phyloP scores from a whole-genome alignment of 768 basidiomycete species.

The Gymnopilus dilepis region DNA sequence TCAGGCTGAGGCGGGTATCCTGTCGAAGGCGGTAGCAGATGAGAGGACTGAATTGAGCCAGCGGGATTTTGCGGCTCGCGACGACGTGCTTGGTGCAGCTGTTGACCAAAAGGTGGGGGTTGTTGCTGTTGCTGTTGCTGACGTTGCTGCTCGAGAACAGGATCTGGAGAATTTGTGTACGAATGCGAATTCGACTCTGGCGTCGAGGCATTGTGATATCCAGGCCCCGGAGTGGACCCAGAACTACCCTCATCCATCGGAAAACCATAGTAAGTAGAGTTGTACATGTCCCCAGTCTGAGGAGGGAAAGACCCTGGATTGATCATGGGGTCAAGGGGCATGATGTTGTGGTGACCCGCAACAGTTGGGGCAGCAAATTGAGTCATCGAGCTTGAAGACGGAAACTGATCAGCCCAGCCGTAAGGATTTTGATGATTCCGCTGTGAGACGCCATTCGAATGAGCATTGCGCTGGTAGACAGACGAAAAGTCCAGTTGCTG shows the following conservation, averaged over 20 bases:
- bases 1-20: constrained; percentile 19
- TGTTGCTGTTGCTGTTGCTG: constrained; percentile 22
- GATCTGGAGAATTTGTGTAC: constrained; percentile 34
- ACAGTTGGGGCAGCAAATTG: constrained; percentile 30
- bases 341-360: constrained; percentile 28
- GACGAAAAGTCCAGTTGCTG: constrained; percentile 27
- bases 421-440: constrained; percentile 31
- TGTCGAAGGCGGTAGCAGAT: constrained; percentile 18
- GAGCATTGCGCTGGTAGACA: constrained; percentile 24
- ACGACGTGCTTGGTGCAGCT: constrained; percentile 20
- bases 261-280: constrained; percentile 27
- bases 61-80: constrained; percentile 15
- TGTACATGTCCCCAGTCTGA: constrained; percentile 25
- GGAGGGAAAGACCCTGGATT: constrained; percentile 12
- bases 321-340: constrained; percentile 7
- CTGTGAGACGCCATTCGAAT: constrained; percentile 15
- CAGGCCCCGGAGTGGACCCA: constrained; percentile 28
- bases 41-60: constrained; percentile 19
- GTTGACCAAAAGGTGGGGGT: constrained; percentile 10
- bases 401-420: constrained; percentile 33
- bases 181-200: constrained; percentile 33
- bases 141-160: constrained; percentile 32
- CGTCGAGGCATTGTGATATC: constrained; percentile 26
- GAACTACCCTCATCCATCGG: constrained; percentile 21
- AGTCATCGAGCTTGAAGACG: constrained; percentile 23